These are phyloP conservation scores for Gracilaria gracilis DNA, from an alignment of 23 red algal genomes.

Conservation along the genomic window DNA sequence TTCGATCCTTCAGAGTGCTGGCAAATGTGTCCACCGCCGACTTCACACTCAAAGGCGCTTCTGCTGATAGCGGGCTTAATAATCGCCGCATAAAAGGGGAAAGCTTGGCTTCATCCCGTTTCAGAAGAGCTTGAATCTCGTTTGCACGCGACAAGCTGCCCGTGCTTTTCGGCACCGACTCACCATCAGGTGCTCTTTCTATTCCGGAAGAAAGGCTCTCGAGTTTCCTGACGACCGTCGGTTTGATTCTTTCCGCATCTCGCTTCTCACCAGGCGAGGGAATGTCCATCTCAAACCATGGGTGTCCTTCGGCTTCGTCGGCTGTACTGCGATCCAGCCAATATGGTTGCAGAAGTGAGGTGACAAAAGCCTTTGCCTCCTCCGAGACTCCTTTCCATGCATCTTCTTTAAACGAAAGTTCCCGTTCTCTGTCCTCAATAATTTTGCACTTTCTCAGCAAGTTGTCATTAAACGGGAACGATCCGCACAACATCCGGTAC, in stretches of 20 bases:
- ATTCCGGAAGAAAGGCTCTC: no score
- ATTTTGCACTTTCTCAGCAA: not conserved
- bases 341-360: not conserved
- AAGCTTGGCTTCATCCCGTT: not conserved
- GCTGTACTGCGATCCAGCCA: not conserved
- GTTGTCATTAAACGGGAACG: not conserved
- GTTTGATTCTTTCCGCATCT: no score
- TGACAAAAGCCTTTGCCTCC: not conserved
- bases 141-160: not conserved
- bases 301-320: not conserved
- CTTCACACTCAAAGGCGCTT: not conserved
- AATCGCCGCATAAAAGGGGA: not conserved
- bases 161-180: not conserved
- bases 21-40: not conserved
- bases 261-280: no score
- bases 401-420: not conserved
- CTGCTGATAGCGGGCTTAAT: not conserved
- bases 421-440: not conserved
- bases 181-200: no score
- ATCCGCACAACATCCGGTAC: not conserved
- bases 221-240: no score
- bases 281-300: not conserved
- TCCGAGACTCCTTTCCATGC: not conserved
- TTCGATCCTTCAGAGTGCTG: not conserved
- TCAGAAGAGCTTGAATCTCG: not conserved